These are phyloP conservation scores for Suillus bovinus DNA, from an alignment of 768 basidiomycete species.

Conservation along the genomic window DNA sequence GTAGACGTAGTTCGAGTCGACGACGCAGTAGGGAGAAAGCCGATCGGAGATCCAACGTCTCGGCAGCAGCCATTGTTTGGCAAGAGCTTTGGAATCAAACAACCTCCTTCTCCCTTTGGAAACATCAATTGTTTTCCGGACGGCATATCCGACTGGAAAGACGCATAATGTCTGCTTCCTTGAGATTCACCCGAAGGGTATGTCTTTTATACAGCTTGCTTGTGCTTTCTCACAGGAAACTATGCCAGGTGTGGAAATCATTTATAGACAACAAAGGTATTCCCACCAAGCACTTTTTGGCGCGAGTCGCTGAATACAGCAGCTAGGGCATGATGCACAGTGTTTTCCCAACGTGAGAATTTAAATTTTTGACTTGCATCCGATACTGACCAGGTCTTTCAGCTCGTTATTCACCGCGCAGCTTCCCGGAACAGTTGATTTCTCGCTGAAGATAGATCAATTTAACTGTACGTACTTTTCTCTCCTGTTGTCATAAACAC, in stretches of 20 bases:
- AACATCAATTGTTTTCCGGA: neutral
- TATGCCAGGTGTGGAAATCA: constrained; percentile 73
- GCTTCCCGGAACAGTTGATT: constrained; percentile 72
- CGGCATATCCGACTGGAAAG: neutral
- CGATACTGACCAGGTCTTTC: constrained; percentile 7
- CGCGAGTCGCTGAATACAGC: constrained; percentile 12
- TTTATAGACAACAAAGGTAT: constrained; percentile 75
- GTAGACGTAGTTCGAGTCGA: constrained; percentile 9
- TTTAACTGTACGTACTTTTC: constrained; percentile 59
- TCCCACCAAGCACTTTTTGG: constrained; percentile 9
- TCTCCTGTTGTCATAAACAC: neutral
- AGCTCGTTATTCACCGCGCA: constrained; percentile 68
- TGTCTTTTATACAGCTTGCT: constrained; percentile 14
- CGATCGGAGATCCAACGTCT: constrained; percentile 27
- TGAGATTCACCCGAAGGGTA: constrained; percentile 69
- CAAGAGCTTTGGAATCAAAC: constrained; percentile 32
- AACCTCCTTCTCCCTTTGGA: constrained; percentile 20
- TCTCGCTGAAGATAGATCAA: constrained; percentile 69
- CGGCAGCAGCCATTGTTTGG: constrained; percentile 23
- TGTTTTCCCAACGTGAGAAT: constrained; percentile 74
- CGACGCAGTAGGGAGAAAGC: constrained; percentile 17
- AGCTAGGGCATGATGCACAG: constrained; percentile 71
- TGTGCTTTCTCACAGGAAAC: constrained; percentile 12
- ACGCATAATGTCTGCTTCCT: constrained; percentile 58
- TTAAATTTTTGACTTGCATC: neutral